A percentile compares a stretch with the other conserved stretches of the same genome.
These are phyloP conservation scores for Nannochloropsis oceanica DNA, from an alignment of 108 stramenopile species.

Conservation along the genomic window DNA sequence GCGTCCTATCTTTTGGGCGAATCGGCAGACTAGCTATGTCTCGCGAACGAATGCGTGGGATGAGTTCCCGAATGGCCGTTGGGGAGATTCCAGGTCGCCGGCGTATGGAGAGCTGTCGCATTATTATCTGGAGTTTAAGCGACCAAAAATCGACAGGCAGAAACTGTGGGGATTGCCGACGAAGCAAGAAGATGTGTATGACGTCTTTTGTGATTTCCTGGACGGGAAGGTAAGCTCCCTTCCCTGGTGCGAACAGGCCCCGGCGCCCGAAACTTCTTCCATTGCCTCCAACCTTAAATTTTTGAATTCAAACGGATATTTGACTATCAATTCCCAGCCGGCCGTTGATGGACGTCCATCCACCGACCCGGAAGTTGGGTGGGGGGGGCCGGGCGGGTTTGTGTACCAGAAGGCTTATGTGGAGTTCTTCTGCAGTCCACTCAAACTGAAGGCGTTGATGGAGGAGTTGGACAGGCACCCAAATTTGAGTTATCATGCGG, in stretches of 20 bases:
- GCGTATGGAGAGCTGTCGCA: constrained; percentile 36
- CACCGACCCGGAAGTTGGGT: constrained; percentile 63
- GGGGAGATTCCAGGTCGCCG: constrained; percentile 60
- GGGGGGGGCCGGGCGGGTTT: constrained; percentile 79
- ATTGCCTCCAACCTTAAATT: constrained; percentile 56
- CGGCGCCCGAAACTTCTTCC: constrained; percentile 70
- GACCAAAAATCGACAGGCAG: constrained; percentile 1
- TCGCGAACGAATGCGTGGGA: constrained; percentile 87
- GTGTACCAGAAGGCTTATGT: constrained; percentile 95
- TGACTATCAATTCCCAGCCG: constrained; percentile 87
- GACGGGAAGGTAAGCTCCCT: constrained; percentile 67
- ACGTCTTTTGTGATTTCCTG: constrained; percentile 78
- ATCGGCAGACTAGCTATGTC: constrained; percentile 80
- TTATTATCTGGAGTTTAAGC: constrained; percentile 27
- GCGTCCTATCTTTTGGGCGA: constrained; percentile 98
- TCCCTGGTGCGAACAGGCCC: constrained; percentile 87
- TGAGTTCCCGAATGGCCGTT: constrained; percentile 86
- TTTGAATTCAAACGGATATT: constrained; percentile 67
- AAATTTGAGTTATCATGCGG: constrained; percentile 60
- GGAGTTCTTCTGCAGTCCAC: constrained; percentile 80
- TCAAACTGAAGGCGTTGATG: constrained; percentile 45
- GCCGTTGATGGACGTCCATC: constrained; percentile 65
- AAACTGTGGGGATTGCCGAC: constrained; percentile 63
- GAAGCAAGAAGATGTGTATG: constrained; percentile 57
- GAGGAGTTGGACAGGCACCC: constrained; percentile 42